Evolutionary conservation across 495 filamentous ascomycete species (phyloP), one percentile per base, ranked within the genome.

Genomic region (Aeminium ludgeri): DNA sequence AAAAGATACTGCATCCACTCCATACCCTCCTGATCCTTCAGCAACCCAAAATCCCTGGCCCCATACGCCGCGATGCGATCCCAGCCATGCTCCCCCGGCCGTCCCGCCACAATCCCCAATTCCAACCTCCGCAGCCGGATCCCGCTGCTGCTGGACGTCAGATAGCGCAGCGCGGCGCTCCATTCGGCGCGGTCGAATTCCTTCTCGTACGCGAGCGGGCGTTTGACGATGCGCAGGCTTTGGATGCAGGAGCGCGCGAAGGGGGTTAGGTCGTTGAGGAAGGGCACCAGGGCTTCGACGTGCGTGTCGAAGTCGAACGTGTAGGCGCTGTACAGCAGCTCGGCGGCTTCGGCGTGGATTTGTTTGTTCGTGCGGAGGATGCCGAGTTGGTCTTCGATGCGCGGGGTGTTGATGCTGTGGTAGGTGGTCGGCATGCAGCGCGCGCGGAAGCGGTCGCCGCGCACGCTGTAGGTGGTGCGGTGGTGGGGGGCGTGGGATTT

Each of bases 171-270:
- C 13, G 63, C 57, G 19, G 48, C 55, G 5, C 46, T 48, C 70
- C 70, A 74, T 55, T 72, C 67, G 50, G 54, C 56, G 10, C 65
- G 58, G 52, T 72, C 69, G 50, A 62, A 66, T 45, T 69, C 63
- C 42, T 62, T 62, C 13, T 57, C 57, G 37, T 61, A 65, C 16
- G 64, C 56, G 3, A 65, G 55, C 3, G 62, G 65, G 43, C 61
- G 60, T 52, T 74, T 73, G 20, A 64, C 57, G 16, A 73, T 29
- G 11, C 56, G 52, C 20, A 74, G 56, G 28, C 55, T 50, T 13
- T 53, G 55, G 36, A 74, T 55, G 19, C 62, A 57, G 11, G 45
- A 39, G 34, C 64, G 63, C 17, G 63, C 59, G 10, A 36, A 38
- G 18, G 55, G 54, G n/a, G 65, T 65, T 13, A 72, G 59, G 51